Evolutionary conservation across 2,329 filamentous ascomycete species (phyloP).

Genomic region (Colletotrichum plurivorum): DNA sequence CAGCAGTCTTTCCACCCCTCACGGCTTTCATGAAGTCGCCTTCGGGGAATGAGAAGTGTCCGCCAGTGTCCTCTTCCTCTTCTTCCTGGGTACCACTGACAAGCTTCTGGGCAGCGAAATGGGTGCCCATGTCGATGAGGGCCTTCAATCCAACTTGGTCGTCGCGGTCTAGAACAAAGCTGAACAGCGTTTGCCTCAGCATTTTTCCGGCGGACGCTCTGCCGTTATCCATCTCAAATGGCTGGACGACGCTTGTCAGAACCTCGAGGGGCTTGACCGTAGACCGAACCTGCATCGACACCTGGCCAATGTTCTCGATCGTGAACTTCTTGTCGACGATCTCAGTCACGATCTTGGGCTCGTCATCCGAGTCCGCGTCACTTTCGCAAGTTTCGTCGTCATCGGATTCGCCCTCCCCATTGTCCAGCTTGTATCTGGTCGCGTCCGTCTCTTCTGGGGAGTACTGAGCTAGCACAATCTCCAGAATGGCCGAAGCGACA

Average conservation of each 20-base stretch:
- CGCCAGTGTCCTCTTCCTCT: constrained; percentile 49
- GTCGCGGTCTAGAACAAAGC: constrained; percentile 65
- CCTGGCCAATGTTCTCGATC: constrained; percentile 80
- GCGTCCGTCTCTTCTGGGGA: constrained; percentile 67
- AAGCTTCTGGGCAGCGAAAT: constrained; percentile 57
- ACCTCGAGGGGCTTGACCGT: constrained; percentile 67
- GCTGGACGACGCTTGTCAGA: constrained; percentile 57
- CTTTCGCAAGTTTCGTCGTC: constrained; percentile 50
- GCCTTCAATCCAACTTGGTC: constrained; percentile 68
- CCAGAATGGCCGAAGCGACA: constrained; percentile 75
- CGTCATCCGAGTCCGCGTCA: constrained; percentile 51
- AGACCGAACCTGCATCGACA: constrained; percentile 78
- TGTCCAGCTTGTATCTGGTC: constrained; percentile 63
- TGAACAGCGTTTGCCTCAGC: constrained; percentile 50
- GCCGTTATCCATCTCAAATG: constrained; percentile 51
- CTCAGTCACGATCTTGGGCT: constrained; percentile 64
- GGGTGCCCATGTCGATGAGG: constrained; percentile 68
- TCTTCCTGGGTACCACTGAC: constrained; percentile 44
- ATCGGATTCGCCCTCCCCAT: constrained; percentile 50
- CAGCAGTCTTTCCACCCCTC: constrained; percentile 63
- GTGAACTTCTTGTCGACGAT: constrained; percentile 79
- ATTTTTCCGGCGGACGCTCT: constrained; percentile 45
- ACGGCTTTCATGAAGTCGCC: constrained; percentile 61
- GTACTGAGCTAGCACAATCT: constrained; percentile 80
- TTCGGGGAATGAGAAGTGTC: constrained; percentile 57